phyloP scores from a whole-genome alignment of 2,329 filamentous ascomycete genomes.

The Diplodia scrobiculata region DNA sequence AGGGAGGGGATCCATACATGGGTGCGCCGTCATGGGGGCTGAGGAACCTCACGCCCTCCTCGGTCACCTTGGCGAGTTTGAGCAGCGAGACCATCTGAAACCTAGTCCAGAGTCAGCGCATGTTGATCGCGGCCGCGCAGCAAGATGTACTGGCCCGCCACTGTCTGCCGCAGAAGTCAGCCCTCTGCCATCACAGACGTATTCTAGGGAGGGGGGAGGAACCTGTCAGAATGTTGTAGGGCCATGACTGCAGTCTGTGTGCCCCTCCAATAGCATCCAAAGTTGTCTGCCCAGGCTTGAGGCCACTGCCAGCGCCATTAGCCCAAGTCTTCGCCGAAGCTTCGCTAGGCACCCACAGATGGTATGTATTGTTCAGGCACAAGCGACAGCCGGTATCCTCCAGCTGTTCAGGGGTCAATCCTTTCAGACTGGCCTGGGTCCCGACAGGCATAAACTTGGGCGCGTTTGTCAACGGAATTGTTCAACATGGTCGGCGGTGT shows the following conservation, averaged over 20 bases:
- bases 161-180: slow-evolving; percentile 47
- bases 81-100: slow-evolving; percentile 99
- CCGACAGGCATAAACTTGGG: slow-evolving; percentile 94
- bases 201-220: slow-evolving; percentile 30
- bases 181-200: slow-evolving; percentile 14
- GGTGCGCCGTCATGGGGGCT: slow-evolving; percentile 92
- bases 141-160: slow-evolving; percentile 46
- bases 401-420: slow-evolving; percentile 86
- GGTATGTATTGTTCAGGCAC: slow-evolving; percentile 98
- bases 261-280: slow-evolving; percentile 87
- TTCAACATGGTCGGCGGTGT: slow-evolving; percentile 58
- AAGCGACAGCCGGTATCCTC: slow-evolving; percentile 85
- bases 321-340: not conserved
- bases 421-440: slow-evolving; percentile 93
- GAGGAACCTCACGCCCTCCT: slow-evolving; percentile 93
- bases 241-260: slow-evolving; percentile 93
- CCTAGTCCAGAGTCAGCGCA: slow-evolving; percentile 54
- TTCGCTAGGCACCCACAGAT: slow-evolving; percentile 58
- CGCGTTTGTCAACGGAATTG: not conserved
- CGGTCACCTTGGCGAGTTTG: slow-evolving; percentile 88
- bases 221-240: slow-evolving; percentile 86
- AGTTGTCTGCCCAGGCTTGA: slow-evolving; percentile 90
- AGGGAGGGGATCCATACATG: slow-evolving; percentile 59
- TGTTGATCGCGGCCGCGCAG: slow-evolving; percentile 27
- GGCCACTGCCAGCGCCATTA: slow-evolving; percentile 55